Evolutionary conservation across 2,329 filamentous ascomycete genomes (phyloP), one percentile per base, ranked within the genome.

Genomic region (Fusarium euwallaceae): DNA sequence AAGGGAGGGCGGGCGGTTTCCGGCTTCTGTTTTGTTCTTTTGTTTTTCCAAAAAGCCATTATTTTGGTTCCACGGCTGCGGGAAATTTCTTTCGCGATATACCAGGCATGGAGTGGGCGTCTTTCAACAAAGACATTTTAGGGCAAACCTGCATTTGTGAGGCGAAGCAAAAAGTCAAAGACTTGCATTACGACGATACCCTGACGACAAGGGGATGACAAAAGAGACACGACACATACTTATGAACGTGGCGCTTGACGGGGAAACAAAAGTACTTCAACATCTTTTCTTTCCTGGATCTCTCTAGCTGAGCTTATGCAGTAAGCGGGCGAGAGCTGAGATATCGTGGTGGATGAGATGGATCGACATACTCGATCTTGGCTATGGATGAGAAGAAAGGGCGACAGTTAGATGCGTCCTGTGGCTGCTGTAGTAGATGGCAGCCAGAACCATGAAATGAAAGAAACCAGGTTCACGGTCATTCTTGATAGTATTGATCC

Each of bases 191-290:
- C 77, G 80, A 84, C 76, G 82, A 83, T 83, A 84, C 81, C 82
- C 81, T 79, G 78, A 76, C 75, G 75, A 77, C 75, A 76, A 79
- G 78, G 79, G 80, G 72, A 78, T 69, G 73, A 75, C 76, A 77
- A 76, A 80, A 78, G 78, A 78, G 75, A 78, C 74, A 77, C 72
- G 77, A 78, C 66, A 73, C 77, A 72, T 78, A 71, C 75, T 78
- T 76, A 76, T 82, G 77, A 79, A 77, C 76, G 72, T 75, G 83
- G 83, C 82, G 82, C 84, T 85, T 81, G 81, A 81, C 73, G 81
- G 82, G 83, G 81, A 84, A 83, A 82, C 79, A 82, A 84, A 85
- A 85, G 83, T 84, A 84, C 73, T 86, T 86, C 84, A 86, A 86
- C 84, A 85, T 85, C 83, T 85, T 86, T 85, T 81, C 77, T 81